Base-by-base conservation (phyloP, 2,329 filamentous ascomycete genomes). In the Nigrograna mackinnonii region DNA sequence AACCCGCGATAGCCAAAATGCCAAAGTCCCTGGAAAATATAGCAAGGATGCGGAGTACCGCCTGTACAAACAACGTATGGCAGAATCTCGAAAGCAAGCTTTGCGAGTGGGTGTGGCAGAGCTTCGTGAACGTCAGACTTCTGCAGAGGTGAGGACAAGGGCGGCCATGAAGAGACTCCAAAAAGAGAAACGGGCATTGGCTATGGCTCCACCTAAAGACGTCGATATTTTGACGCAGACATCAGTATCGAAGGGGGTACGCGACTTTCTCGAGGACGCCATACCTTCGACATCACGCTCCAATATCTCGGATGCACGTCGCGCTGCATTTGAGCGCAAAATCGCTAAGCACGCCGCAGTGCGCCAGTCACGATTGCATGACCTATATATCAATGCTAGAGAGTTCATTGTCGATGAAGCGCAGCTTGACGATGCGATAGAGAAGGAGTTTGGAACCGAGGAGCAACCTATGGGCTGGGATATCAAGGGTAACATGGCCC, bases 331-430 rank as follows among this genome's bases (percentile, higher is more conserved):
- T 62, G 18, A 71, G 37, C 69, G 72, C 12, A 66, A 78, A 31
- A 66, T 75, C 22, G 71, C 69, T 7, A 66, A 73, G 39, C 83
- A 84, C 62, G 74, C 77, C 32, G 77, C 84, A 44, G 76, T 78
- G 39, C 81, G 87, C 37, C 78, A 81, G 47, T 83, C 92, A 52
- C 80, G 85, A 13, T 72, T 99, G 21, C 89, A 96, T 70, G 84
- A 89, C 44, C 79, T 99, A 11, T 99, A 99, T 72, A 87, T 94
- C 73, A 87, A 91, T 56, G 91, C 94, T 4, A 82, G 87, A 19
- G 76, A 82, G 28, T 99, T 97, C 72, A 96, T 99, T 63, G 85
- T 90, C 14, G 85, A 80, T 18, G 91, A 95, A 66, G 73, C 79
- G 37, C 86, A 95, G 66, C 79, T 99, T 22, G 80, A 87, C 55